Percentiles rank a stretch among this genome's conserved stretches.
Evolutionary conservation across 495 filamentous ascomycete species (phyloP).

Genomic region (Aspergillus indologenus): DNA sequence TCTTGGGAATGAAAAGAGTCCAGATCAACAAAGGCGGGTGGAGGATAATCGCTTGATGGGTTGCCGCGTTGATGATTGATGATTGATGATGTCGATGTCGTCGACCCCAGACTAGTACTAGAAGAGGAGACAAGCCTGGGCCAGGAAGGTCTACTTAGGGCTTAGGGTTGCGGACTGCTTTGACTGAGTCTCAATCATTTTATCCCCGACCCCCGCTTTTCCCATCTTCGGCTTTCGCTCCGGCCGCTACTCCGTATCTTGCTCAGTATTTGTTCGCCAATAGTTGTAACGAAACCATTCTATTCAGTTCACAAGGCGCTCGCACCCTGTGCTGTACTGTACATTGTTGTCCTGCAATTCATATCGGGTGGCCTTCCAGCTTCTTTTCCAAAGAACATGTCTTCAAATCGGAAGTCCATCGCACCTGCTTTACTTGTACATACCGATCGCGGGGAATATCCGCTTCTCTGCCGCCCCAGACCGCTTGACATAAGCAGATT

Average conservation of each 20-base stretch:
- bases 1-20: neutral
- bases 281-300: no score
- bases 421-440: no score
- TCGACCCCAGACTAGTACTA: conserved; percentile 11
- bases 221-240: neutral
- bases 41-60: conserved; percentile 6
- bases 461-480: neutral
- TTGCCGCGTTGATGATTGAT: neutral
- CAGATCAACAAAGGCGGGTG: conserved; percentile 4
- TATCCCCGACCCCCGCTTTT: neutral
- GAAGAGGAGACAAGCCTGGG: conserved; percentile 13
- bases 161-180: no score
- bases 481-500: neutral
- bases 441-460: neutral
- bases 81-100: conserved; percentile 27
- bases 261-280: neutral
- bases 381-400: neutral
- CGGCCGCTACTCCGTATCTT: no score
- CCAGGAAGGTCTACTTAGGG: conserved; percentile 22
- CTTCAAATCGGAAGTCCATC: neutral
- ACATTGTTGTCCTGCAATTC: no score
- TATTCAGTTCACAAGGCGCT: no score
- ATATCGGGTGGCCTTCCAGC: no score
- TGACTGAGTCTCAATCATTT: no score
- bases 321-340: no score